Base-by-base conservation (phyloP, 2,329 filamentous ascomycete species). In the Cytospora paraplurivora region DNA sequence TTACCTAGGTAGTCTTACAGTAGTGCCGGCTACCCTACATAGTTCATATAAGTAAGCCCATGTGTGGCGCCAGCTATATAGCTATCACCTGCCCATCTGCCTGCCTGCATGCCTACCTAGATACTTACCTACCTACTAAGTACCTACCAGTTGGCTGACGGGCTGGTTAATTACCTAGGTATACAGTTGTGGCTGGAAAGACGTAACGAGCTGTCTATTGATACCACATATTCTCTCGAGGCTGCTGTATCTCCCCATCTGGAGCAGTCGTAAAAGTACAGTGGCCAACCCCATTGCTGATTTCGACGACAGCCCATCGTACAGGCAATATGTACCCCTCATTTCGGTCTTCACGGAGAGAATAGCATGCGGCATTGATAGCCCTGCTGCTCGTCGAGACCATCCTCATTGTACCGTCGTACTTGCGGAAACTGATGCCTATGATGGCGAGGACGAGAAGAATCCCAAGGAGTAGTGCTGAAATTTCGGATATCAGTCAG, bases 321-420 rank as follows among this genome's bases (percentile, higher is more conserved):
- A 74, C 35, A 1, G 71, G 73, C 0, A 73, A 60, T 10, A 68
- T 61, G 50, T 72, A 68, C 0, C 70, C 70, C 38, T 65, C 56
- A 32, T 64, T 50, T 7, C 62, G 62, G 32, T 73, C 71, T n/a
- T 70, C 68, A 3, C 37, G 10, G 0, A 69, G 59, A 8, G 49
- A 47, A 34, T 75, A 72, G 8, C 72, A 74, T 1, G 72, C 71
- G 1, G 73, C 70, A 49, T 72, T 73, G 54, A 74, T 74, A 1
- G 69, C 73, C 53, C 67, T 65, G 33, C 72, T 74, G 54, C 73
- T 74, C 1, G 71, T 75, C 0, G 70, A 68, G 3, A 72, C 71
- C 68, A 75, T 70, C 10, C 69, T 69, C 73, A 75, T 75, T 0
- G 69, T 69, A 0, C 72, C 71, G 13, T 73, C 69, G 21, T 75